phyloP scores from a whole-genome alignment of 306 rosid genomes.

The Medicago arabica region DNA sequence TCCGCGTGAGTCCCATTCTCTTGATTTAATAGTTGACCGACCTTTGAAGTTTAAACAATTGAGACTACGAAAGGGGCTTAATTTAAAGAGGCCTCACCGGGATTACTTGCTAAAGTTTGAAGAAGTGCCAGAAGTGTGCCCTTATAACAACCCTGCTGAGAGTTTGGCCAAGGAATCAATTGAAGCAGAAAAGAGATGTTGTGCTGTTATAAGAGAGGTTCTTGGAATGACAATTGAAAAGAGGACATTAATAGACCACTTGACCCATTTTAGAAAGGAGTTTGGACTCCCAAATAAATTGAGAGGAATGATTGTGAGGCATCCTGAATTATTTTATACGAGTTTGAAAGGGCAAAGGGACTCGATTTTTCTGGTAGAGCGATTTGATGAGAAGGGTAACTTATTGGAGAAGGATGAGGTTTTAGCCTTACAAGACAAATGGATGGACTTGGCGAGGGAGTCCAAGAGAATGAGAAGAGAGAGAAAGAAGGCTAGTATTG shows the following conservation, averaged over 20 bases:
- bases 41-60: conserved; percentile 90
- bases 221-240: conserved; percentile 78
- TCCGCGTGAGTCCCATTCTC: conserved; percentile 47
- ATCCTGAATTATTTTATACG: conserved; percentile 85
- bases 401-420: conserved; percentile 70
- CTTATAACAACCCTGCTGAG: conserved; percentile 55
- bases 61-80: conserved; percentile 83
- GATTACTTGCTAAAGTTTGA: conserved; percentile 74
- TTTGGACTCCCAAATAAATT: conserved; percentile 84
- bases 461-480: conserved; percentile 76
- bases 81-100: conserved; percentile 77
- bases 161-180: conserved; percentile 63
- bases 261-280: conserved; percentile 92
- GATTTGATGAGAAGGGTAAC: conserved; percentile 76
- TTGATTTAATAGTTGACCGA: conserved; percentile 77
- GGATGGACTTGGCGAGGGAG: conserved; percentile 73
- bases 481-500: conserved; percentile 52
- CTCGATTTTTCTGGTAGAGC: conserved; percentile 84
- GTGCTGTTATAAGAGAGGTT: conserved; percentile 81
- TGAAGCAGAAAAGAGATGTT: conserved; percentile 88
- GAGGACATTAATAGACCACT: conserved; percentile 86
- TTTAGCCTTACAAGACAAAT: conserved; percentile 58
- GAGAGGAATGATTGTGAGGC: conserved; percentile 87
- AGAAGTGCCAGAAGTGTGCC: conserved; percentile 80
- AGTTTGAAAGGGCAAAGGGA: conserved; percentile 87